Percentiles rank a stretch among this genome's conserved stretches.
phyloP scores from a whole-genome alignment of 352 stramenopile species.

The Phytophthora syringae region DNA sequence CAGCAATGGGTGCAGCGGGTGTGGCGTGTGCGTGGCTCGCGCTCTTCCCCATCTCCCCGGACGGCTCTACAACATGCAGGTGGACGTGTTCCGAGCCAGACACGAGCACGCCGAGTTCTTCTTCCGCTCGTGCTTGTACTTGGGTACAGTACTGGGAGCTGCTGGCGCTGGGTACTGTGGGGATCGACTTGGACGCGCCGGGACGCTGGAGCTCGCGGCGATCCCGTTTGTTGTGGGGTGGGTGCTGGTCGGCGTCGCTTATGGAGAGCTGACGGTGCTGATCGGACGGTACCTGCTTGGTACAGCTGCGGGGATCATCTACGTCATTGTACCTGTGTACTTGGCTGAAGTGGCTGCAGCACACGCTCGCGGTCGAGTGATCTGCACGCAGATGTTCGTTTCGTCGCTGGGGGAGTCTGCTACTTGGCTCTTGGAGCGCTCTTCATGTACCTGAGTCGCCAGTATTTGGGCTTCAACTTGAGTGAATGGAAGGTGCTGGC shows the following conservation, averaged over 20 bases:
- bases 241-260: slow-evolving; percentile 70
- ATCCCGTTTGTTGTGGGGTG: slow-evolving; percentile 80
- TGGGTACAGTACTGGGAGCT: slow-evolving; percentile 71
- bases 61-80: slow-evolving; percentile 86
- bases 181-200: slow-evolving; percentile 68
- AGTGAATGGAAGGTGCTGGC: slow-evolving; percentile 81
- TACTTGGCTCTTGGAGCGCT: slow-evolving; percentile 67
- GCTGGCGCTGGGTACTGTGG: slow-evolving; percentile 61
- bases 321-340: slow-evolving; percentile 72
- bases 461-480: slow-evolving; percentile 82
- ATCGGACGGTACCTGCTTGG: slow-evolving; percentile 73
- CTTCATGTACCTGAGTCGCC: slow-evolving; percentile 68
- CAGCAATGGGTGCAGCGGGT: slow-evolving; percentile 50
- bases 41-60: slow-evolving; percentile 77
- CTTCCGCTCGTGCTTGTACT: slow-evolving; percentile 64
- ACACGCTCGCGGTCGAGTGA: slow-evolving; percentile 60
- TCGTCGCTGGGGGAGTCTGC: slow-evolving; percentile 43
- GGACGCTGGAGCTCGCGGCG: slow-evolving; percentile 73
- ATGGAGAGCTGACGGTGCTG: slow-evolving; percentile 70
- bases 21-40: slow-evolving; percentile 61
- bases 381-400: slow-evolving; percentile 51
- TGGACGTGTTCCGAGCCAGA: slow-evolving; percentile 80
- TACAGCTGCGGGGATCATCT: slow-evolving; percentile 58
- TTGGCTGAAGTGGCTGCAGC: slow-evolving; percentile 75
- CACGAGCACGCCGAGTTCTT: slow-evolving; percentile 79